Percentiles rank a stretch among this genome's conserved stretches.
phyloP scores from a whole-genome alignment of 2,329 filamentous ascomycete species.

The Cercospora sojina region DNA sequence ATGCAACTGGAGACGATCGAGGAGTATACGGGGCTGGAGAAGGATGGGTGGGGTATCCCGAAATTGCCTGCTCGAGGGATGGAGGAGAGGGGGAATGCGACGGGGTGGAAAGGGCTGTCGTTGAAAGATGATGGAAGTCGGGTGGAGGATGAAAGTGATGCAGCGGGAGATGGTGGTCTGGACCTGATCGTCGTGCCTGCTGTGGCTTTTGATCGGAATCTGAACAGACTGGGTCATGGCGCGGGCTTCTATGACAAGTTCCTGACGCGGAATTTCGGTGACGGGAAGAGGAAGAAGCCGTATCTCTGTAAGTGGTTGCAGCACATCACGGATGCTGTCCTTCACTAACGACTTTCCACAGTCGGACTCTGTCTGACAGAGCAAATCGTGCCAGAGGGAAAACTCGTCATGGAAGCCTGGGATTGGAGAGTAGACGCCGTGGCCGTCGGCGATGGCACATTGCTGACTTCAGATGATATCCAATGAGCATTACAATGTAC shows the following conservation, averaged over 20 bases:
- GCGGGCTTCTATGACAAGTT: constrained; percentile 98
- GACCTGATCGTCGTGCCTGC: constrained; percentile 91
- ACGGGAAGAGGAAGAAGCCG: constrained; percentile 49
- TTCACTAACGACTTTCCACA: constrained; percentile 34
- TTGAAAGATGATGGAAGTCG: constrained; percentile 37
- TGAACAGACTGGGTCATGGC: constrained; percentile 84
- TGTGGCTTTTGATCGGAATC: constrained; percentile 77
- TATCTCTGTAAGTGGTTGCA: constrained; percentile 55
- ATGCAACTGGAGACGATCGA: constrained; percentile 68
- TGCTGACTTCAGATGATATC: constrained; percentile 61
- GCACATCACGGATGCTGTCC: not conserved
- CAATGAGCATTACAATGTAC: constrained; percentile 55
- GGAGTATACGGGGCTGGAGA: constrained; percentile 74
- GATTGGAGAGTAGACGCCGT: constrained; percentile 76
- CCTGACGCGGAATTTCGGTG: constrained; percentile 66
- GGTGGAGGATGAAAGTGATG: constrained; percentile 20
- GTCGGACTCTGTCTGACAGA: constrained; percentile 82
- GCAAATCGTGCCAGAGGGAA: constrained; percentile 68
- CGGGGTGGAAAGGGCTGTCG: constrained; percentile 60
- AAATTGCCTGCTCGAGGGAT: constrained; percentile 69
- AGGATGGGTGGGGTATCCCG: constrained; percentile 94
- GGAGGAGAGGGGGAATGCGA: constrained; percentile 65
- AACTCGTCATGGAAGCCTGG: constrained; percentile 71
- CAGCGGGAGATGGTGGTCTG: constrained; percentile 51
- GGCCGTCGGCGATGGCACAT: constrained; percentile 35